Evolutionary conservation across 1,284 basidiomycete species (phyloP), one percentile per base, ranked within the genome.

Genomic region (Phellopilus nigrolimitatus): DNA sequence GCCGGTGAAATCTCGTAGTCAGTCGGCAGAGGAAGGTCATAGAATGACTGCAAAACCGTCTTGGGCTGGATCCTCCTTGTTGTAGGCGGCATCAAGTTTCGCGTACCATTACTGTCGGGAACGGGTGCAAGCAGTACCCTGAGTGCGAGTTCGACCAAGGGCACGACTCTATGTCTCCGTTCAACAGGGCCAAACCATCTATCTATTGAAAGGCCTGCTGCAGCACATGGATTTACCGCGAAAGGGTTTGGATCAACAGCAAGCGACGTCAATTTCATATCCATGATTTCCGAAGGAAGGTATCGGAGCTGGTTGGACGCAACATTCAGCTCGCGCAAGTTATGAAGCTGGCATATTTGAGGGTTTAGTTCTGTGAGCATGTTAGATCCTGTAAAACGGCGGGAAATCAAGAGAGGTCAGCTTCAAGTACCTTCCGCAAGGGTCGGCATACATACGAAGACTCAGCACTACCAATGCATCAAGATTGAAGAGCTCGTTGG

Each of bases 271-370:
- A 84, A 70, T 8, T 62, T 69, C 75, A 88, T 75, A 25, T 65
- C 57, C 12, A 73, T 62, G 62, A 90, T 75, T 60, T 89, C 84
- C 3, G 80, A 73, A 9, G 87, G 87, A 0, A 89, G 66, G 61
- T 76, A 84, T 46, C 61, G 60, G 1, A 90, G 65, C 28, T 66
- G 65, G 63, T 90, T 89, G 51, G 72, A 71, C 0, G 79, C 71
- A 2, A 90, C 60, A 55, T 86, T 84, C 9, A 89, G 71, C 38
- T 79, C 75, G 33, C 71, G 68, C 2, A 90, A 71, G 42, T 76
- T 75, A 2, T 61, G 67, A 6, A 89, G 68, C 7, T 67, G 67
- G 10, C 64, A 68, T 38, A 89, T 83, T 49, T 84, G 82, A 0
- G 86, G 78, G 1, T 86, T 85, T n/a, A 89, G 62, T 38, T 67